Conservation (phyloP, 78 protist genomes). For the Chrysochromulina tobinii region DNA sequence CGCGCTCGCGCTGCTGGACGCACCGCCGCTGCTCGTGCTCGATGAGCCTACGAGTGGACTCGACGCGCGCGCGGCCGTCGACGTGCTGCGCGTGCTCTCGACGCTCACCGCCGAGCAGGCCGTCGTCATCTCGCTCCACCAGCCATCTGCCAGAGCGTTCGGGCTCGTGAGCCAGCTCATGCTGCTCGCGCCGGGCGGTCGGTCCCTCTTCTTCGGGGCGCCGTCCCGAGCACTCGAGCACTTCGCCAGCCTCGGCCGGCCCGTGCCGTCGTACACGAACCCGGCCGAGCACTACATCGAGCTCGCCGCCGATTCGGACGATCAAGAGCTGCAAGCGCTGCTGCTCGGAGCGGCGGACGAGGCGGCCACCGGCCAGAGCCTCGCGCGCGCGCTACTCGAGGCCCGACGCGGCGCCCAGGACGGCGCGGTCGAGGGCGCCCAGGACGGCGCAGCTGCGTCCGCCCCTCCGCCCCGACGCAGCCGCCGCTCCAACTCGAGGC, state of each 20-base stretch:
- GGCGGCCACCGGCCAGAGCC: too few species aligned
- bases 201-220: neutral
- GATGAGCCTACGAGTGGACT: slow-evolving; percentile 22
- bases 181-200: neutral
- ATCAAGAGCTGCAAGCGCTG: too few species aligned
- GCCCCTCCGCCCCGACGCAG: too few species aligned
- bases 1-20: neutral
- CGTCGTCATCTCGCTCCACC: neutral
- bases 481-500: too few species aligned
- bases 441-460: too few species aligned
- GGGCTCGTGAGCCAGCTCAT: neutral
- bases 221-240: neutral
- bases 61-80: neutral
- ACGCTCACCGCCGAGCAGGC: neutral
- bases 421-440: too few species aligned
- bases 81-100: neutral
- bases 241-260: neutral
- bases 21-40: neutral
- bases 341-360: too few species aligned
- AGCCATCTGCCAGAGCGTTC: neutral
- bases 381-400: too few species aligned
- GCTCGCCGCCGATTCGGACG: too few species aligned
- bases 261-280: neutral
- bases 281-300: neutral
- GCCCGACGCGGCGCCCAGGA: too few species aligned